Evolutionary conservation across 2,329 filamentous ascomycete genomes (phyloP).

Genomic region (Paracamarosporium sp.): DNA sequence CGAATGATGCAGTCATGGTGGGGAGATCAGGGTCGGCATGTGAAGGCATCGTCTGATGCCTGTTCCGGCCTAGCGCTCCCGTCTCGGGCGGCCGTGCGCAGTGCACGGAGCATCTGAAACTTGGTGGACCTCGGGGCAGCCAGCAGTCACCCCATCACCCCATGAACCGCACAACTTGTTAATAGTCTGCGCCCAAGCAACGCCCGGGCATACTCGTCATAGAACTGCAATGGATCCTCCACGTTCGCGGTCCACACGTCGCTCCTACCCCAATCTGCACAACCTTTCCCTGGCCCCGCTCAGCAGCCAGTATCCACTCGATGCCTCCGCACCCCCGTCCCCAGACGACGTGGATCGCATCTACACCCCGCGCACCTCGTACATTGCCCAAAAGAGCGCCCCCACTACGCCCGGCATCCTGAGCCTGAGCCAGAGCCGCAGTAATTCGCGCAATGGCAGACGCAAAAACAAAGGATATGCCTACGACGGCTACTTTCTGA

Average conservation of each 20-base stretch:
- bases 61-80: conserved; percentile 12
- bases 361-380: conserved; percentile 49
- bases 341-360: conserved; percentile 30
- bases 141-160: conserved; percentile 3
- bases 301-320: conserved; percentile 60
- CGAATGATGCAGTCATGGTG: neutral
- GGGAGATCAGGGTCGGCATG: neutral
- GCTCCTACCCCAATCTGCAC: conserved; percentile 65
- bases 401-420: conserved; percentile 58
- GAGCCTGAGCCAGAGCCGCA: conserved; percentile 48
- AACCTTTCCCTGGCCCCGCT: conserved; percentile 68
- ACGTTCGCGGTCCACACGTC: conserved; percentile 45
- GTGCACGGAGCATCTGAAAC: conserved; percentile 12
- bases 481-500: conserved; percentile 42
- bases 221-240: conserved; percentile 27
- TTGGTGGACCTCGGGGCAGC: conserved; percentile 30
- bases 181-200: conserved; percentile 21
- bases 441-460: conserved; percentile 44
- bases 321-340: conserved; percentile 46
- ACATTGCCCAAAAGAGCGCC: conserved; percentile 57
- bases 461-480: conserved; percentile 32
- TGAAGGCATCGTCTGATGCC: conserved; percentile 20
- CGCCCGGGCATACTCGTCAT: neutral
- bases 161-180: neutral
- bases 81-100: conserved; percentile 27